Base-by-base conservation (phyloP, 2,329 filamentous ascomycete genomes). In the Phialophora expanda region DNA sequence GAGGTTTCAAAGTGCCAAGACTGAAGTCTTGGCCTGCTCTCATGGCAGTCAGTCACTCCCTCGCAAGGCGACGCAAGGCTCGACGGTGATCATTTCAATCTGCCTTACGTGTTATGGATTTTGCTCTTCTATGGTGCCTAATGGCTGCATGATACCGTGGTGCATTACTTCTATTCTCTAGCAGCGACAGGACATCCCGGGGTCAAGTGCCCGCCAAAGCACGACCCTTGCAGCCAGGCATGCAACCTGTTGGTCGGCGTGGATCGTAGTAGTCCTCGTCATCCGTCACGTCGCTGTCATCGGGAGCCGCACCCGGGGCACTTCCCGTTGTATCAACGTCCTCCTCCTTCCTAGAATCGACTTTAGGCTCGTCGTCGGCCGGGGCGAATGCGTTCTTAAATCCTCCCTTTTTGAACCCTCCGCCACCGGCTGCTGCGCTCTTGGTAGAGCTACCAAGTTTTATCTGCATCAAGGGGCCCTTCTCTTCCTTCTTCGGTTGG, bases 351-450 rank as follows among this genome's bases (percentile, higher is more conserved):
- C 78, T 78, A 12, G 74, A 74, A 4, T 75, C 74, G 12, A 73
- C 75, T 4, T 75, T 74, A 12, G 71, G 69, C 28, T 71, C 66
- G 41, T 65, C 69, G 26, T 66, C 68, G 28, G 64, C 69, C n/a
- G 71, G 62, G 1, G 66, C 70, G 84, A 79, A 93, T 91, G 1
- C 90, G 90, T 73, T 88, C 90, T 92, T 93, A 77, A 93, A 93
- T 0, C 91, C 91, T 1, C 89, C 89, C 75, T 94, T 95, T 79
- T 93, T 93, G 75, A 93, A 93, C 0, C 79, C 78, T 22, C 76
- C 76, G 17, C 74, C 73, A 8, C 70, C 70, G 2, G 72, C 70
- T 1, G 74, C 73, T 26, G 67, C 66, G 28, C 30, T 90, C 51
- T 71, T 73, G 61, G 46, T 76, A 26, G 65, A 41, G 30, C 69